These are phyloP conservation scores for Knufia petricola DNA, from an alignment of 2,329 filamentous ascomycete species.

Conservation along the genomic window DNA sequence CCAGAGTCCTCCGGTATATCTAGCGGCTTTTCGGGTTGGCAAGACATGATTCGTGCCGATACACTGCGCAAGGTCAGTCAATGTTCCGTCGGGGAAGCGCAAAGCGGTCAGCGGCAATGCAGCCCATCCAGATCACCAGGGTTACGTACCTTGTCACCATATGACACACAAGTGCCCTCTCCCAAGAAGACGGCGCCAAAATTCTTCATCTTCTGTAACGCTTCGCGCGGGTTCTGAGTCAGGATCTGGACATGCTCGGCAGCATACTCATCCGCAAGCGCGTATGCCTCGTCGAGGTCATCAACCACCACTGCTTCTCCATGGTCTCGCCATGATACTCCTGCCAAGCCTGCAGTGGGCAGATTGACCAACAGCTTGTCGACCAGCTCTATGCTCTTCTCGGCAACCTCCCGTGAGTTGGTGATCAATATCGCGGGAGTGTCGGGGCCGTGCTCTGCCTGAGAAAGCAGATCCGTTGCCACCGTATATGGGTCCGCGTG, in stretches of 20 bases:
- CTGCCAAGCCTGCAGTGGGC: constrained; percentile 36
- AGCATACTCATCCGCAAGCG: constrained; percentile 40
- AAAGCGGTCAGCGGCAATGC: no score
- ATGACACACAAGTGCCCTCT: constrained; percentile 44
- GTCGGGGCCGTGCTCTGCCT: constrained; percentile 46
- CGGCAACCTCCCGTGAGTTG: constrained; percentile 33
- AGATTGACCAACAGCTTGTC: constrained; percentile 32
- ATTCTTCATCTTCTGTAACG: constrained; percentile 42
- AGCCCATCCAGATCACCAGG: no score
- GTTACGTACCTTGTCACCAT: constrained; percentile 43
- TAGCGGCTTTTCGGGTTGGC: constrained; percentile 39
- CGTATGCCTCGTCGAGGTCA: constrained; percentile 35
- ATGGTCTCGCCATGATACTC: constrained; percentile 36
- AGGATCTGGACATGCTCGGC: constrained; percentile 46
- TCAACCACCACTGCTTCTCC: constrained; percentile 40
- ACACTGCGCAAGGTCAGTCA: constrained; percentile 27
- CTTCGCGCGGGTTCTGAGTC: constrained; percentile 38
- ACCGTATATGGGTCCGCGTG: constrained; percentile 37
- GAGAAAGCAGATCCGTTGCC: constrained; percentile 40
- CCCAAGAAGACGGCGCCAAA: constrained; percentile 45
- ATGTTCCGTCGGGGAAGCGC: background rate
- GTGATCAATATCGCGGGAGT: constrained; percentile 44
- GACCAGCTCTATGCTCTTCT: constrained; percentile 31
- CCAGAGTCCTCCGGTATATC: constrained; percentile 46
- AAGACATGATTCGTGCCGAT: constrained; percentile 49